Base-by-base conservation (phyloP, 371 early-diverging fungal genomes). In the Zopfochytrium polystomum region DNA sequence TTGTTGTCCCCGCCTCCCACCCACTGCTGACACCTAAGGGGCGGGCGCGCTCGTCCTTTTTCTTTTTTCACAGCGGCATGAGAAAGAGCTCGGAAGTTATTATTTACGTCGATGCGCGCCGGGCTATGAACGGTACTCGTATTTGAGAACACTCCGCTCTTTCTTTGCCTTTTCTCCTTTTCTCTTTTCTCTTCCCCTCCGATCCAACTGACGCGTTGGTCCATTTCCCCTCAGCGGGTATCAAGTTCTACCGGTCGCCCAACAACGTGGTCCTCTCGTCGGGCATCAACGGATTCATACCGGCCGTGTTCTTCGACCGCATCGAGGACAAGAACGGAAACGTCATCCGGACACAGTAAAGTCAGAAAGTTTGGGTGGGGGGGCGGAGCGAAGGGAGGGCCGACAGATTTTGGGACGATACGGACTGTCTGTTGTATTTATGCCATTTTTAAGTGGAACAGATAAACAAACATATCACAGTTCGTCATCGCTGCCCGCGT, bases 251-350 rank as follows among this genome's bases (percentile, higher is more conserved):
- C 55, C 67, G 70, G 51, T 86, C 91, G 4, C 72, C 76, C 1
- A 94, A 94, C 68, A 75, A 84, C 65, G 94, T 94, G 2, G 84
- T 92, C 22, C 66, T 93, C 60, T 84, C 87, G 13, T 72, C 78
- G 51, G 90, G 92, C 0, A 65, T 80, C 9, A 60, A 80, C 34
- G 90, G 92, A 0, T 56, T 81, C 6, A 74, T 93, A 31, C 65
- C 79, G 9, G 69, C 82, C 0, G 55, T 66, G 31, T 91, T 89
- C 74, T 92, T 93, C 72, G 38, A 43, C 27, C 71, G 76, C 55
- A 83, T 87, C 3, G 69, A 67, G 30, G n/a, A n/a, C n/a, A 72
- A 47, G 30, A 26, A 20, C 34, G 69, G 72, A 34, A 18, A 57
- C 1, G 15, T 18, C n/a, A 2, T 22, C 1, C 22, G 15, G 15